Base-by-base conservation (phyloP, 2,329 filamentous ascomycete species). In the Cylindrodendrum hubeiense region DNA sequence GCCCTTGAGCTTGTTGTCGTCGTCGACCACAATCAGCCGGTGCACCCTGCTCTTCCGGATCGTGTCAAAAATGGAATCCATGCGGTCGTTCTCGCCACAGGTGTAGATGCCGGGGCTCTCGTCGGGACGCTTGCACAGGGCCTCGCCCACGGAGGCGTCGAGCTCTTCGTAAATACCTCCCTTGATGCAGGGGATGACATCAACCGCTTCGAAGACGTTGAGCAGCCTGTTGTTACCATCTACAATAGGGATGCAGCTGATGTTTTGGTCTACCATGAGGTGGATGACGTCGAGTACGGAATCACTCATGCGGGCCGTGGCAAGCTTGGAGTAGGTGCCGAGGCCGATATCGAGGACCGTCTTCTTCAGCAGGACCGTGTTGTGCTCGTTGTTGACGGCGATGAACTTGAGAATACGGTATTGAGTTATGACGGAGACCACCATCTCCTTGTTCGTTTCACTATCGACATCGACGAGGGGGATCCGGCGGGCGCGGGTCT, bases 361-460 rank as follows among this genome's bases (percentile, higher is more conserved):
- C 82, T 97, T 98, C 77, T 93, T 93, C 66, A 99, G 83, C 76
- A 94, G 88, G 73, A 97, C 91, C 5, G 95, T 98, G 77, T 97
- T 93, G 73, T 91, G 90, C 75, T 91, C 89, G 73, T 88, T 89
- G 80, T 99, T 99, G 80, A 99, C 95, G 12, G 96, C 95, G 67
- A 99, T 97, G 79, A 99, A 99, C 79, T 99, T 99, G 69, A 99
- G 88, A 73, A 99, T 98, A 63, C 97, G 92, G 81, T 99, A 99
- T 80, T 99, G 96, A 0, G 96, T 99, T 64, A 99, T 93, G 66
- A 99, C 96, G 74, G 94, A 98, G 66, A 99, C 93, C 19, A 99
- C 94, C 82, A 95, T 96, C 76, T 96, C 91, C 68, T 94, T 89
- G 61, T 93, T 90, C 2, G 96, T 99, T 81, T 99, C 96, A 76